phyloP scores from a whole-genome alignment of 352 stramenopile species.

The Thraustochytrium striatum region DNA sequence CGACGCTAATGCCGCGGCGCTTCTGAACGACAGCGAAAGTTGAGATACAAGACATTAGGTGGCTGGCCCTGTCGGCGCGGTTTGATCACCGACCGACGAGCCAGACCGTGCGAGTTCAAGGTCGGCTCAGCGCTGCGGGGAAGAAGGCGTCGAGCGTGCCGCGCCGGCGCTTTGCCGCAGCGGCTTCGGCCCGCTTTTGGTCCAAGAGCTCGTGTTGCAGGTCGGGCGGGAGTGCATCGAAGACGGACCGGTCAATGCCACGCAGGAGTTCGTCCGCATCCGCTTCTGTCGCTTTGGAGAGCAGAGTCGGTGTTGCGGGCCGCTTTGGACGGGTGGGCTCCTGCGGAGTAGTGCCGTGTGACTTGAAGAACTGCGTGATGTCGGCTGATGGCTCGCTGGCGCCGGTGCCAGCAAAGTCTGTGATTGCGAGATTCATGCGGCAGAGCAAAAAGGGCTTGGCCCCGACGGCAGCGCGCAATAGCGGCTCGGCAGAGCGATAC shows the following conservation, averaged over 20 bases:
- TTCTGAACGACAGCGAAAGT: no score
- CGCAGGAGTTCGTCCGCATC: background rate
- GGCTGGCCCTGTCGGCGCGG: no score
- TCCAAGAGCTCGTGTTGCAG: background rate
- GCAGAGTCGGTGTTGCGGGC: no score
- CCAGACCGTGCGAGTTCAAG: no score
- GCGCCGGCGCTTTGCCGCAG: background rate
- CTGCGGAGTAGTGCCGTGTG: background rate
- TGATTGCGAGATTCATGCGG: conserved; percentile 18
- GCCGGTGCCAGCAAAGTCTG: background rate
- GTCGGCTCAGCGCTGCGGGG: no score
- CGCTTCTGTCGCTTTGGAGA: background rate
- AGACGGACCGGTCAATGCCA: background rate
- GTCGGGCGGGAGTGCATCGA: background rate
- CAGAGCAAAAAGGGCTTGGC: conserved; percentile 2
- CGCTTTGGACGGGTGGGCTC: no score
- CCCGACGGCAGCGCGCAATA: conserved; percentile 7
- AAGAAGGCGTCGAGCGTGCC: background rate
- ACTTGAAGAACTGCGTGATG: background rate
- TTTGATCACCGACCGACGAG: no score
- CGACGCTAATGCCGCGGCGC: no score
- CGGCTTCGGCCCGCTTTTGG: background rate
- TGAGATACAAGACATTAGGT: background rate
- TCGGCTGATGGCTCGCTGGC: background rate
- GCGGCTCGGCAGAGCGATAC: background rate